Evolutionary conservation across 169 alveolate species (phyloP), one percentile per base, ranked within the genome.

Genomic region (Plasmodium coatneyi): DNA sequence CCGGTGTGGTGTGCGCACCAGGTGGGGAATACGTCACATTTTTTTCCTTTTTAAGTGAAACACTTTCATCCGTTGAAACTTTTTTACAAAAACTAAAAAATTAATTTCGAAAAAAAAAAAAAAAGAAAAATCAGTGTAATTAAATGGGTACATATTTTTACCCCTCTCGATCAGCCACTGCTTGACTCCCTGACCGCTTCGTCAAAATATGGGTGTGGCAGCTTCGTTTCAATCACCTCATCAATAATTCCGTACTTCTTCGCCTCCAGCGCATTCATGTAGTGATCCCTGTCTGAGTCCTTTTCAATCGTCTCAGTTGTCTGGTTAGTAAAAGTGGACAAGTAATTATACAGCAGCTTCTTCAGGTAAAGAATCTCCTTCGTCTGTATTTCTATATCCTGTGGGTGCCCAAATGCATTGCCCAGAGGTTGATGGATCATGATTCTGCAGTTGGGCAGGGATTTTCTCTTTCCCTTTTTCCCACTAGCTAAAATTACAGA

Each of bases 341-440:
- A 80, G 70, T 96, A 96, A 71, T 96, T 92, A 82, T 96, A 96
- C 76, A 97, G 76, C 1, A 96, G 91, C 82, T 97, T 97, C 76
- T 98, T 95, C 49, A 95, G 92, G 66, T 95, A 96, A 30, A 97
- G 96, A 22, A 97, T 96, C 84, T 97, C 98, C 82, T 96, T 97
- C 19, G 98, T 98, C 93, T 97, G 98, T 49, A 97, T 97, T 83
- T 97, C 98, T 16, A 97, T 96, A 95, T 97, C 98, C 43, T 96
- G 96, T 10, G 98, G 98, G 76, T 97, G 98, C 4, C 98, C 98
- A 49, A 92, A 98, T 10, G 98, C 98, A 71, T 97, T 97, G 6
- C 98, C 98, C 54, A 97, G 92, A 4, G 98, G 98, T 92, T 97
- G 98, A 80, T 97, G 98, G 70, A 97, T 96, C 98, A 97, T 97